These are phyloP conservation scores for Phytophthora pisi DNA, from an alignment of 352 stramenopile genomes.

Conservation along the genomic window DNA sequence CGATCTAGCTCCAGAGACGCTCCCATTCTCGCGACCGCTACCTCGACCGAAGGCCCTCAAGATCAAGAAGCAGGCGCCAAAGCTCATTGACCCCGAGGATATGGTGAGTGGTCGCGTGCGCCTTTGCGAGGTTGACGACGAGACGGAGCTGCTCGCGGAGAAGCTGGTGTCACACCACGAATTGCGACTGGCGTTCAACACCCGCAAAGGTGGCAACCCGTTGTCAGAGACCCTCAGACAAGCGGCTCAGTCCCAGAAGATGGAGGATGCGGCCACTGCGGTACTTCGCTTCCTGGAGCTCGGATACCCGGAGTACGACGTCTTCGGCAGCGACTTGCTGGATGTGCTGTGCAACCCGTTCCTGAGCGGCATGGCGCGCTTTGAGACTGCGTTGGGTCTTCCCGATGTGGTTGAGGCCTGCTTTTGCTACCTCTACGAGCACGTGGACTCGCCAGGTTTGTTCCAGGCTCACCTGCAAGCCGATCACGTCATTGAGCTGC, in stretches of 20 bases:
- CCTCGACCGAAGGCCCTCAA: constrained; percentile 58
- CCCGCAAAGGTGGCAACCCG: constrained; percentile 73
- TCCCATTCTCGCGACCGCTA: constrained; percentile 76
- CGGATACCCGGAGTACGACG: constrained; percentile 86
- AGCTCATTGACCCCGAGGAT: constrained; percentile 84
- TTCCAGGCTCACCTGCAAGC: constrained; percentile 84
- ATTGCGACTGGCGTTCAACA: constrained; percentile 72
- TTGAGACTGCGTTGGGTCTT: constrained; percentile 84
- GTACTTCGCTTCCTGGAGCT: constrained; percentile 85
- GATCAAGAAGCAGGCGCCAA: constrained; percentile 57
- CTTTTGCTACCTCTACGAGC: constrained; percentile 80
- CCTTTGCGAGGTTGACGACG: constrained; percentile 67
- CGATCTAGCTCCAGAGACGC: constrained; percentile 61
- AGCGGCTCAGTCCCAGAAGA: constrained; percentile 58
- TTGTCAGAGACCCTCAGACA: constrained; percentile 74
- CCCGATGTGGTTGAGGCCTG: constrained; percentile 81
- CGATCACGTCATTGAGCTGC: constrained; percentile 78
- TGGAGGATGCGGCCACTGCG: constrained; percentile 73
- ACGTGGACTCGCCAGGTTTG: constrained; percentile 75
- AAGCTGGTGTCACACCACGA: constrained; percentile 84
- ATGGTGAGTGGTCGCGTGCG: constrained; percentile 79
- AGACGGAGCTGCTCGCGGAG: constrained; percentile 68
- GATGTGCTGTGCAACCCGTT: constrained; percentile 88
- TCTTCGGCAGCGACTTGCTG: constrained; percentile 75
- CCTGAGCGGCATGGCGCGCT: constrained; percentile 82